Evolutionary conservation across 257 asterid species (phyloP).

Genomic region (Nicotiana undulata): DNA sequence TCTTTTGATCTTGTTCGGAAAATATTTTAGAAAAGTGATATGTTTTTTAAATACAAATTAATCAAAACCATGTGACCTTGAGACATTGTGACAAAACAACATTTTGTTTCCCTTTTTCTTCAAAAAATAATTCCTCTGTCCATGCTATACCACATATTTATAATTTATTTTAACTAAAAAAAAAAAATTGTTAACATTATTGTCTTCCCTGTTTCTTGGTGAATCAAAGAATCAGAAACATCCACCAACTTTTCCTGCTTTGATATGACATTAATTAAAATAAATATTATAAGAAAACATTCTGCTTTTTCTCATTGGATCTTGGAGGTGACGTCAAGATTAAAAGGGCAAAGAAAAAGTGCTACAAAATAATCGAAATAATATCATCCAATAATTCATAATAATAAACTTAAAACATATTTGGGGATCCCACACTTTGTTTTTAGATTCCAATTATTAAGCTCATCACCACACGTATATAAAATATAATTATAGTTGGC

Average conservation of each 20-base stretch:
- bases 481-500: not conserved
- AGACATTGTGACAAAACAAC: not conserved
- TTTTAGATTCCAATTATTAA: not conserved
- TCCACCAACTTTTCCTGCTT: not conserved
- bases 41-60: not conserved
- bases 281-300: not conserved
- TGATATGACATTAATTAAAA: not conserved
- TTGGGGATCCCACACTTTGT: not conserved
- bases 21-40: not conserved
- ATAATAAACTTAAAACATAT: not conserved
- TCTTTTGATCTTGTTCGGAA: too few species aligned
- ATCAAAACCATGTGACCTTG: not conserved
- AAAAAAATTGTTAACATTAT: not conserved
- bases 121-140: not conserved
- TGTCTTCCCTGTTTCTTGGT: not conserved
- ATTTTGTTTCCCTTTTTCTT: not conserved
- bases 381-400: not conserved
- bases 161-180: not conserved
- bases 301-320: slow-evolving; percentile 1
- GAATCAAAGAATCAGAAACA: not conserved
- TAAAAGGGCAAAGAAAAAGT: not conserved
- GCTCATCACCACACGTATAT: not conserved
- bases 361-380: not conserved
- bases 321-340: not conserved
- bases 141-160: not conserved